phyloP scores from a whole-genome alignment of 257 asterid genomes.

The Solanum habrochaites region DNA sequence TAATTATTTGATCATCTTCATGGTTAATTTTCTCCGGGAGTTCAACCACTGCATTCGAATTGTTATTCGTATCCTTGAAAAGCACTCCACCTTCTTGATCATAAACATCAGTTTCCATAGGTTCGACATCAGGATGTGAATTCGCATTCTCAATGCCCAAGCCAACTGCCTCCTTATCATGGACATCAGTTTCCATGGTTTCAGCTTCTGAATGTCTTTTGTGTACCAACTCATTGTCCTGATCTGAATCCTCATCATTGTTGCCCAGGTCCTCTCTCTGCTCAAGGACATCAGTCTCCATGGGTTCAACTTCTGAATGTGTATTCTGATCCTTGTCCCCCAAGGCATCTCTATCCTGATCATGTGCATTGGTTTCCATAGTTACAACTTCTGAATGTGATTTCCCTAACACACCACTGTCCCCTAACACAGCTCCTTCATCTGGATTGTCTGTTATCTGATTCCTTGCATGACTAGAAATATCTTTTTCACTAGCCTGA shows the following conservation, averaged over 20 bases:
- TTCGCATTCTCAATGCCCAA: not conserved
- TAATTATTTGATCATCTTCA: not conserved
- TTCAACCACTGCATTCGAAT: not conserved
- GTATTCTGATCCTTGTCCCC: not conserved
- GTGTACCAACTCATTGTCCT: not conserved
- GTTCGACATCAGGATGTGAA: not conserved
- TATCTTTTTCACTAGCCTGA: conserved; percentile 8
- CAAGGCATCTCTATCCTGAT: not conserved
- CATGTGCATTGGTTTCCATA: not conserved
- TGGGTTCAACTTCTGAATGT: not conserved
- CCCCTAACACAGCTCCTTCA: conserved; percentile 18
- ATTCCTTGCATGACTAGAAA: conserved; percentile 2
- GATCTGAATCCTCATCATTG: conserved; percentile 2
- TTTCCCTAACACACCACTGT: not conserved
- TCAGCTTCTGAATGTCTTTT: not conserved
- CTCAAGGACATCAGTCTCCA: not conserved
- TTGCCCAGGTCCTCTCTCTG: not conserved
- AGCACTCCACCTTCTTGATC: conserved; percentile 3
- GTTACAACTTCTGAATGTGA: not conserved
- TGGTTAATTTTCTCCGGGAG: not conserved
- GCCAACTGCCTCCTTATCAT: not conserved
- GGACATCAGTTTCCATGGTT: not conserved
- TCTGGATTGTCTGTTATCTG: conserved; percentile 5
- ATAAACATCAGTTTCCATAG: not conserved
- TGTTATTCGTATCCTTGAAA: not conserved